These are phyloP conservation scores for Halenospora varia DNA, from an alignment of 495 filamentous ascomycete species.

Conservation along the genomic window DNA sequence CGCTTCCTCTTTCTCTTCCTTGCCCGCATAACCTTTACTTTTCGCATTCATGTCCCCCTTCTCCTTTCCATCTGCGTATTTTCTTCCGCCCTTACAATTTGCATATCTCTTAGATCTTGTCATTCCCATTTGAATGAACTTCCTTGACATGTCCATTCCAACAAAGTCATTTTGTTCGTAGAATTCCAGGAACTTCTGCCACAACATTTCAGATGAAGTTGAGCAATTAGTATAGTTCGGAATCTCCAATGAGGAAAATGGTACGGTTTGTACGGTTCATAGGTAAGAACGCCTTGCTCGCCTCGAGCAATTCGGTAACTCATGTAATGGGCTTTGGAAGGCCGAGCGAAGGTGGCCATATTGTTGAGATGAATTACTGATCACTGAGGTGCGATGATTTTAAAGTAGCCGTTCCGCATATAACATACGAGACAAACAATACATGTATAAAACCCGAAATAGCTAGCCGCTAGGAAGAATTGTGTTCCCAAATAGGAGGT, in stretches of 20 bases:
- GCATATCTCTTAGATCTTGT: conserved; percentile 46
- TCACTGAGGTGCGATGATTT: too few species aligned
- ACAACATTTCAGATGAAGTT: conserved; percentile 34
- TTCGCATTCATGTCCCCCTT: conserved; percentile 25
- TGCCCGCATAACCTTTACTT: conserved; percentile 23
- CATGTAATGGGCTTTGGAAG: conserved; percentile 23
- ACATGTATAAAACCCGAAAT: neutral
- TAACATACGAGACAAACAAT: too few species aligned
- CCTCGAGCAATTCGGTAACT: conserved; percentile 48
- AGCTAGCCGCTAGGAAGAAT: neutral
- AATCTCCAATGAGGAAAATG: conserved; percentile 49
- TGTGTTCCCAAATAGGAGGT: too few species aligned
- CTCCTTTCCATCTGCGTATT: conserved; percentile 26
- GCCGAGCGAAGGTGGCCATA: conserved; percentile 11
- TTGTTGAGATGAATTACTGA: neutral
- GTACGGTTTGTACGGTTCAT: conserved; percentile 49
- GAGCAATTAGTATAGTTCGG: conserved; percentile 38
- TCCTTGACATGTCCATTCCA: conserved; percentile 49
- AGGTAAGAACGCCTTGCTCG: conserved; percentile 48
- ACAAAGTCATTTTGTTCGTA: conserved; percentile 42
- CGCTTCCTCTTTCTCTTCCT: conserved; percentile 25
- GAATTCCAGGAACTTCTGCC: conserved; percentile 36
- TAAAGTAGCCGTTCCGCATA: too few species aligned
- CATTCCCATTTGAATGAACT: conserved; percentile 56
- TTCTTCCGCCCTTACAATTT: conserved; percentile 45